A percentile compares a stretch with the other conserved stretches of the same genome.
Conservation (phyloP, 169 alveolate species). For the Eimeria praecox region DNA sequence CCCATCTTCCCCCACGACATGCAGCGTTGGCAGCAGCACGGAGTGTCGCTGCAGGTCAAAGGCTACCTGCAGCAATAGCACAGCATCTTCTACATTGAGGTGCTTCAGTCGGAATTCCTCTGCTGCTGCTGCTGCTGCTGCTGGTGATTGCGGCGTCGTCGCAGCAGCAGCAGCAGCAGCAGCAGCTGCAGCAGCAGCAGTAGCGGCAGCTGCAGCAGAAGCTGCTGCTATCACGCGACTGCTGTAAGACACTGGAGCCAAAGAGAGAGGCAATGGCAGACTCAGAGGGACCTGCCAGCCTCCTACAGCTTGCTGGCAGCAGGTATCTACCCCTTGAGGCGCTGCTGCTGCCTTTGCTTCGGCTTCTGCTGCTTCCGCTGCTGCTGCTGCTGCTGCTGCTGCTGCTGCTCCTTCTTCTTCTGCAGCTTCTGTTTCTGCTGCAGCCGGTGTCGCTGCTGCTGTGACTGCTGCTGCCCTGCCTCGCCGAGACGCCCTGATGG, state of each 20-base stretch:
- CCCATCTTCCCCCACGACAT: conserved; percentile 1
- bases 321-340: background rate
- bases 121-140: conserved; percentile 32
- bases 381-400: background rate
- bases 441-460: conserved; percentile 1
- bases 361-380: background rate
- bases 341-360: conserved; percentile 23
- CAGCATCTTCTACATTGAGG: background rate
- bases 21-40: conserved; percentile 62
- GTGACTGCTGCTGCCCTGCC: background rate
- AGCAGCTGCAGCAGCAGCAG: conserved; percentile 9
- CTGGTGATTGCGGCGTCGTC: background rate
- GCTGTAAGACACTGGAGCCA: conserved; percentile 15
- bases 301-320: conserved; percentile 12
- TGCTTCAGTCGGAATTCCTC: background rate
- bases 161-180: conserved; percentile 18
- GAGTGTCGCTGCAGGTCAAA: conserved; percentile 38
- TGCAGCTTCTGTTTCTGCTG: background rate
- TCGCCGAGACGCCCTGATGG: conserved; percentile 34
- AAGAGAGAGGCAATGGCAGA: conserved; percentile 21
- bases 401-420: background rate
- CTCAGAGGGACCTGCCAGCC: conserved; percentile 58
- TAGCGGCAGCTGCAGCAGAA: background rate
- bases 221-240: conserved; percentile 37
- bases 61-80: conserved; percentile 42